phyloP scores from a whole-genome alignment of 768 basidiomycete species.

The Tulasnella sp. region DNA sequence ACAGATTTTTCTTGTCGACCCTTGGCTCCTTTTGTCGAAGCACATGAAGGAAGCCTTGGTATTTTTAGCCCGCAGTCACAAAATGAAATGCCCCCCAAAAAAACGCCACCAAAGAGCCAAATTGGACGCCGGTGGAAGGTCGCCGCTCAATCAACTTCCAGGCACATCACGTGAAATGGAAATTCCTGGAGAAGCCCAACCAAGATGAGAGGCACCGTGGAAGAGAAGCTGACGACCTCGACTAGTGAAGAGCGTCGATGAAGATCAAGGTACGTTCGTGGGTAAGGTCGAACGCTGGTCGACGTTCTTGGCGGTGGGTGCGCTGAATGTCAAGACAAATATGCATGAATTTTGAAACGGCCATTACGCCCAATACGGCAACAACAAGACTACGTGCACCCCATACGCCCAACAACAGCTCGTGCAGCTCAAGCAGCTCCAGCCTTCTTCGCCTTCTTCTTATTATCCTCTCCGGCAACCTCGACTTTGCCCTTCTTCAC shows the following conservation, averaged over 20 bases:
- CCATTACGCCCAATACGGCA: background rate
- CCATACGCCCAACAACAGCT: background rate
- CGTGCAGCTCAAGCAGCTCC: background rate
- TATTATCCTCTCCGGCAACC: slow-evolving; percentile 59
- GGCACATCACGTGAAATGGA: background rate
- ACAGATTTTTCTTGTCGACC: background rate
- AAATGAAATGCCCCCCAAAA: background rate
- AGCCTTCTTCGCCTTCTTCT: slow-evolving; percentile 25
- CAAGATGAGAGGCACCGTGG: too few relatives aligned
- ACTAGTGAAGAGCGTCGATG: too few relatives aligned
- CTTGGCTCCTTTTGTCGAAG: background rate
- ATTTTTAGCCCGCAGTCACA: background rate
- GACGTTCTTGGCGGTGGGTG: too few relatives aligned
- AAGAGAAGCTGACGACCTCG: too few relatives aligned
- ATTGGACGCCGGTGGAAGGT: background rate
- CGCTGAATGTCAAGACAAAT: too few relatives aligned
- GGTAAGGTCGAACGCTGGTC: too few relatives aligned
- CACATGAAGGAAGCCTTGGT: background rate
- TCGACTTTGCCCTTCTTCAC: slow-evolving; percentile 62
- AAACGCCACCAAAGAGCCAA: background rate
- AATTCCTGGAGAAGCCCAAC: too few relatives aligned
- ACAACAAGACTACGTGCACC: background rate
- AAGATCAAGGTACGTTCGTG: too few relatives aligned
- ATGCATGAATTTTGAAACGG: background rate
- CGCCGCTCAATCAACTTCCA: background rate